Conservation (phyloP, 1,284 basidiomycete species). For the Porodaedalea pini region DNA sequence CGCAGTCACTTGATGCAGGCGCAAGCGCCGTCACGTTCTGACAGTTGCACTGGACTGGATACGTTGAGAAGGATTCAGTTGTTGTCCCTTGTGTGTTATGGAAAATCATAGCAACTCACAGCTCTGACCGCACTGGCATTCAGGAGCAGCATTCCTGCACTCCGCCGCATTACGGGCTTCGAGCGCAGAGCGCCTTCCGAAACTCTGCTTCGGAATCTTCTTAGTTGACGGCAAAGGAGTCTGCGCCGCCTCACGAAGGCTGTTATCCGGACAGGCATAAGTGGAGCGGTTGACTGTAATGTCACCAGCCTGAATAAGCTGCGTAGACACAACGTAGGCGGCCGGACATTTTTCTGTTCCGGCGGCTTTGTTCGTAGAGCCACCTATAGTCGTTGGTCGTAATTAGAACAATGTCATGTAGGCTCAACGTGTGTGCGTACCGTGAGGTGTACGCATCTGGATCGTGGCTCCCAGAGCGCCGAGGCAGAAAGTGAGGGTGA, state of each 20-base stretch:
- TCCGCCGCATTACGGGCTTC: conserved; percentile 9
- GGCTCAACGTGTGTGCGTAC: not conserved
- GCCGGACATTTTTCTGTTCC: conserved; percentile 12
- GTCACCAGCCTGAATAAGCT: conserved; percentile 5
- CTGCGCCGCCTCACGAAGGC: conserved; percentile 11
- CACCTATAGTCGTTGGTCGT: not conserved
- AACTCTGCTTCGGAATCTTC: conserved; percentile 3
- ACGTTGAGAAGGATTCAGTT: conserved; percentile 22
- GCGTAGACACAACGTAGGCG: conserved; percentile 9
- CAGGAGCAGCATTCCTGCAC: conserved; percentile 13
- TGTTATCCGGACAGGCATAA: conserved; percentile 16
- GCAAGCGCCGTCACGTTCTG: conserved; percentile 22
- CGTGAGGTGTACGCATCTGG: conserved; percentile 4
- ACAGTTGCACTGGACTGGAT: conserved; percentile 22
- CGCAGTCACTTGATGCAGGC: conserved; percentile 28
- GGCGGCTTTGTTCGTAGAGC: not conserved
- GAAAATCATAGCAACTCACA: conserved; percentile 21
- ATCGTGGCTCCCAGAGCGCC: conserved; percentile 17
- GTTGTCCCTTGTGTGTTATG: too few species aligned
- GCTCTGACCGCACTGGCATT: conserved; percentile 23
- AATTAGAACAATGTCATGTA: not conserved
- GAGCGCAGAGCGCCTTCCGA: too few species aligned
- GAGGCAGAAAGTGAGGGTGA: conserved; percentile 15
- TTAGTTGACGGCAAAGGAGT: conserved; percentile 5
- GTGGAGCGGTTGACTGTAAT: conserved; percentile 13